Evolutionary conservation across 371 early-diverging fungal genomes (phyloP).

Genomic region (Phascolomyces articulosus): DNA sequence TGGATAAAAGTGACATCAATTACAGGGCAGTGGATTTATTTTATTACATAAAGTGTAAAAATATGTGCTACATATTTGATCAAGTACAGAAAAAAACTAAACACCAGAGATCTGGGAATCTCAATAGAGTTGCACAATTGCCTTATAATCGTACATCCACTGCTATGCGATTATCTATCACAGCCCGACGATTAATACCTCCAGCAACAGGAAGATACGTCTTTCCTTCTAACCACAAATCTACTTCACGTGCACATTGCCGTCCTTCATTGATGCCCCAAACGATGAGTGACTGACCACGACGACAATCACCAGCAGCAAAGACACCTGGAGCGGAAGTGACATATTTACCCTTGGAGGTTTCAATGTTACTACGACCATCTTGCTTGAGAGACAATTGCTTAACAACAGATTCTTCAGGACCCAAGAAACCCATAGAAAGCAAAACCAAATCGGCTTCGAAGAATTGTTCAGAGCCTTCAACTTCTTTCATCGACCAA

Average conservation of each 20-base stretch:
- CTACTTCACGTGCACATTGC: constrained; percentile 92
- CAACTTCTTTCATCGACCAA: constrained; percentile 88
- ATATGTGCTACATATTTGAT: no score
- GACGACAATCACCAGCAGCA: constrained; percentile 96
- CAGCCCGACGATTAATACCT: constrained; percentile 61
- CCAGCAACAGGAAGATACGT: constrained; percentile 69
- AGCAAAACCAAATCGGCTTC: constrained; percentile 88
- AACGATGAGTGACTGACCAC: constrained; percentile 94
- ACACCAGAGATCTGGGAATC: no score
- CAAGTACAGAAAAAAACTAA: no score
- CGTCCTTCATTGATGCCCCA: constrained; percentile 98
- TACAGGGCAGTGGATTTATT: no score
- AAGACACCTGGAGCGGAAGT: constrained; percentile 72
- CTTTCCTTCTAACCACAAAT: constrained; percentile 75
- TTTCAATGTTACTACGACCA: constrained; percentile 77
- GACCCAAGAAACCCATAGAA: constrained; percentile 96
- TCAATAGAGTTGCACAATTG: no score
- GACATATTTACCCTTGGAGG: constrained; percentile 33
- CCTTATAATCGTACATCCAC: neutral
- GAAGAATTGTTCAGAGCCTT: constrained; percentile 82
- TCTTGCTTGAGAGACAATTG: constrained; percentile 79
- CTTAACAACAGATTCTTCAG: constrained; percentile 83
- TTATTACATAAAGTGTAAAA: no score
- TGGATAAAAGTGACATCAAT: no score
- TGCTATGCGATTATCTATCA: neutral